Base-by-base conservation (phyloP, 768 basidiomycete genomes). In the Hypholoma fasciculare region DNA sequence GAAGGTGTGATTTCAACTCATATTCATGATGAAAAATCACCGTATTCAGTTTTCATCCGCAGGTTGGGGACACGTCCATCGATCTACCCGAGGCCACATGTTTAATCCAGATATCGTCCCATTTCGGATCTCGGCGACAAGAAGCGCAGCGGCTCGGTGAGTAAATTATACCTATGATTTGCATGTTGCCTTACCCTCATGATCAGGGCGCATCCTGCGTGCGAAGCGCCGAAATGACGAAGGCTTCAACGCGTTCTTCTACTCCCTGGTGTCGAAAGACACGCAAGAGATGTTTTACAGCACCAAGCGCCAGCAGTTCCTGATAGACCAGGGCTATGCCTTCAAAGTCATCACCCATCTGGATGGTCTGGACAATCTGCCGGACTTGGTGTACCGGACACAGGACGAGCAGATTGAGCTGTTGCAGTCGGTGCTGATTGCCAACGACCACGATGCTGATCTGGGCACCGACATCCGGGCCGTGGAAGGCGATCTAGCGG, bases 201-300 rank as follows among this genome's bases (percentile, higher is more conserved):
- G 46, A 47, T 39, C 60, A 93, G 95, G 95, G 13, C 94, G 97
- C 47, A 99, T 99, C 66, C 76, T 99, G 46, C 90, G 97, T 47
- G 97, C 97, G 8, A 99, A 99, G 73, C 85, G 97, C 58, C 83
- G 97, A 62, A 99, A 99, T 68, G 97, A 99, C 67, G 97, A 98
- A 74, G 97, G 97, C 1, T 99, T 99, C 78, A 99, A 99, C 62
- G 97, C 97, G 20, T 99, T 98, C 77, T 99, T 99, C 76, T 99
- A 99, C 72, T 98, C 97, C 34, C 86, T 99, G 7, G 97, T 99
- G 36, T 98, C 96, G 23, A 97, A 97, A 73, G 96, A 98, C 75
- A 99, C 96, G 4, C 94, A 97, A 68, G 97, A 98, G 75, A 98
- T 98, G 94, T 99, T 89, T 74, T 99, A 98, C 81, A 96, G 93